Evolutionary conservation across 2,329 filamentous ascomycete genomes (phyloP), one percentile per base, ranked within the genome.

Genomic region (Cercospora nicotianae): DNA sequence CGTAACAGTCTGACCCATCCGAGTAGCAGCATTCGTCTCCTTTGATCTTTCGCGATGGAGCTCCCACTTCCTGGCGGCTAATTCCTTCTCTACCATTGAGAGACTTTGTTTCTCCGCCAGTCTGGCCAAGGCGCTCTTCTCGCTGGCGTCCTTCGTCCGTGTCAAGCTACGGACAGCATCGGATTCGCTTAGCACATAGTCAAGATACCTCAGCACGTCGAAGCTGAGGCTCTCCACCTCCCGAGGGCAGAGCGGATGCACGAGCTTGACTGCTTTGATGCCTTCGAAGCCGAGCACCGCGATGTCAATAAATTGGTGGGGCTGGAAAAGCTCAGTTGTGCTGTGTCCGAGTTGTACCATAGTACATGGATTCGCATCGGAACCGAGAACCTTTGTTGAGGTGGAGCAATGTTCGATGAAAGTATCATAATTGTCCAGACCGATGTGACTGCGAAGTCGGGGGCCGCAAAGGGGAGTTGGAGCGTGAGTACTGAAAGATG

Each of bases 181-280:
- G 6, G 5, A 13, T 55, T 65, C 53, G 9, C 23, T 13, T 5
- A 67, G 53, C 18, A 63, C 39, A 30, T 64, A 31, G 9, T 60
- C 26, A 31, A 67, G 45, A 20, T 60, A 60, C 55, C 63, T 45
- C 6, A 68, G 59, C 16, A 55, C 53, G n/a, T 68, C 67, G 13
- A 42, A 66, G 33, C 65, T 60, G 12, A 68, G 33, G 4, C 16
- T 3, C 9, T 53, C 18, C 12, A 68, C 18, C 23, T 68, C 63
- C n/a, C 18, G n/a, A 20, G 58, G 28, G 23, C 67, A 66, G 51
- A 68, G 39, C 13, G 67, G 67, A 66, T 63, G 63, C 26, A 64
- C 53, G 4, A 68, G 58, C 13, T 51, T 58, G 36, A 68, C 36
- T 10, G 64, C 26, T 28, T 68, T 51, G 39, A 68, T 55, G 8